These are phyloP conservation scores for Vitis rotundifolia DNA, from an alignment of 164 flowering plant genomes.

Conservation along the genomic window DNA sequence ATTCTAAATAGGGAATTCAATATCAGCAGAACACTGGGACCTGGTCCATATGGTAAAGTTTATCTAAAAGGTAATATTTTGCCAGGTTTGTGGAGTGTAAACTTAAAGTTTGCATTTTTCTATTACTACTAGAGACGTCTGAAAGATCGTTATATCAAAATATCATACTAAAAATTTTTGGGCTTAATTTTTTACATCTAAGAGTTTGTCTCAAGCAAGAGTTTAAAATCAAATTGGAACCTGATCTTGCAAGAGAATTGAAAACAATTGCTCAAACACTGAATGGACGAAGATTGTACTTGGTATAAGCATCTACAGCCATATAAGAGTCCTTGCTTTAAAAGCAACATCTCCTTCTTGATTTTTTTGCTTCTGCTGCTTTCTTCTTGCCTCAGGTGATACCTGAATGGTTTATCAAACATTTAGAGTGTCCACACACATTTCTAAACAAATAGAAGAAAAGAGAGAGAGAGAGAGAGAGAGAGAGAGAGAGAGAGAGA, in stretches of 20 bases:
- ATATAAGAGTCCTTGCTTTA: conserved; percentile 51
- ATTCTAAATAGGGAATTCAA: too few relatives aligned
- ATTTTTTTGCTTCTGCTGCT: conserved; percentile 92
- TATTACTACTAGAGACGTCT: too few relatives aligned
- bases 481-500: not conserved
- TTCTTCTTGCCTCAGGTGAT: conserved; percentile 76
- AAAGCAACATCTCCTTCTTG: conserved; percentile 89
- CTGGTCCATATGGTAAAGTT: too few relatives aligned
- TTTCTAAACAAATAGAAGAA: not conserved
- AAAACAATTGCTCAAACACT: not conserved
- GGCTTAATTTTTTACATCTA: not conserved
- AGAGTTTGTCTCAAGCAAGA: not conserved
- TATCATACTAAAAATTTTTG: too few relatives aligned
- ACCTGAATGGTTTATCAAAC: conserved; percentile 43
- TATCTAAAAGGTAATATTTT: too few relatives aligned
- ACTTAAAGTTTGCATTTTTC: too few relatives aligned
- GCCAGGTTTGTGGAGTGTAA: too few relatives aligned
- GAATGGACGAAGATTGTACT: conserved; percentile 34
- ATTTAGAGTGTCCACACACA: not conserved
- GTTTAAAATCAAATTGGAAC: not conserved
- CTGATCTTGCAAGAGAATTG: not conserved
- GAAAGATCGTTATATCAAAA: too few relatives aligned
- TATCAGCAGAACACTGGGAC: too few relatives aligned
- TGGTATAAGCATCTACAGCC: conserved; percentile 97
- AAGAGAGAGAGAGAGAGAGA: not conserved